Base-by-base conservation (phyloP, 768 basidiomycete genomes). In the Mycena amicta region DNA sequence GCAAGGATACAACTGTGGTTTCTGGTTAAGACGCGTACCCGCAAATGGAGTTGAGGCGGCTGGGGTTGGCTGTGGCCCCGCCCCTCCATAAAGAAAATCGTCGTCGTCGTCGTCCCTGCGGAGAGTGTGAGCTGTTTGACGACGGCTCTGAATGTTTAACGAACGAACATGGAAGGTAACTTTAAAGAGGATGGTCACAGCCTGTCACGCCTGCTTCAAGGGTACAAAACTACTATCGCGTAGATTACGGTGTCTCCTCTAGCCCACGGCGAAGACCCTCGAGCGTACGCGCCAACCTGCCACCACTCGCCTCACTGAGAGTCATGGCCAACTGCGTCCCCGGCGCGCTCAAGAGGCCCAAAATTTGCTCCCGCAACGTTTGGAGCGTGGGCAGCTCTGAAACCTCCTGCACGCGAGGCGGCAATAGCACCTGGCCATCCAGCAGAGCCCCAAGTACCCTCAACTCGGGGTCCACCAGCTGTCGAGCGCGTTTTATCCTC, bases 61-160 rank as follows among this genome's bases (percentile, higher is more conserved):
- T 55, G 71, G 70, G 67, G 72, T 68, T 50, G 71, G 56, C 53
- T 73, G 68, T 43, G 74, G 57, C 58, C 70, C 75, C 27, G 55
- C 59, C 58, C 81, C 81, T 56, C 90, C 90, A 65, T 91, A 92
- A 61, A 91, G 74, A 69, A 88, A 90, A 25, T 89, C 88, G 72
- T 92, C 88, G 72, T 92, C 89, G 67, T 92, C 90, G 74, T 90
- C 89, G 69, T 90, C 88, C 83, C 84, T 86, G 27, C 12, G 12
- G 16, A 49, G n/a, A n/a, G n/a, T n/a, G n/a, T n/a, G n/a, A n/a
- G n/a, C n/a, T n/a, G n/a, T n/a, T n/a, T n/a, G n/a, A n/a, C n/a
- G n/a, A n/a, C n/a, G n/a, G n/a, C n/a, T n/a, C n/a, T n/a, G n/a
- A n/a, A 23, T 5, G 16, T 30, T 63, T 52, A 59, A 51, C 37